Evolutionary conservation across 1,284 basidiomycete genomes (phyloP), one percentile per base, ranked within the genome.

Genomic region (Megacollybia platyphylla): DNA sequence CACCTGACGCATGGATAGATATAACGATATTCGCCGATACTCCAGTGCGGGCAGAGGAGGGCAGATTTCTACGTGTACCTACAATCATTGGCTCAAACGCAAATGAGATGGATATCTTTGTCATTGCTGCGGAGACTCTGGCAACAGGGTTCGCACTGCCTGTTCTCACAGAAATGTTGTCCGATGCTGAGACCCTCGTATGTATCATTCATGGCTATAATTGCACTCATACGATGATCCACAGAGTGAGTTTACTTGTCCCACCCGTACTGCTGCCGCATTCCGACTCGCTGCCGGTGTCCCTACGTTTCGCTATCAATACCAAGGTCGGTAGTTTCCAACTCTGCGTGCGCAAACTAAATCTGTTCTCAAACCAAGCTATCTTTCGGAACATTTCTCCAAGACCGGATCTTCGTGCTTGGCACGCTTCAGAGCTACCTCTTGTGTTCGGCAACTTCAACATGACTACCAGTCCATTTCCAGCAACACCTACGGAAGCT

Each of bases 261-360:
- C 50, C 6, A 49, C 54, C 24, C 46, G 52, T 15, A 37, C 45
- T 2, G 48, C 56, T 11, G 52, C 56, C 5, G 40, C 45, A 0
- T 46, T 49, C 29, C 51, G 59, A 18, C 18, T 51, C 4, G 45
- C 48, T 27, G 54, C 52, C 13, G 51, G 53, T 36, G 55, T 60
- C 9, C 51, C 52, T 7, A 57, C 57, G 1, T 62, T 58, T 55
- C 44, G 60, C 11, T 62, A 62, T 43, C 53, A 57, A 41, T 60
- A 60, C 40, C 54, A 60, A 54, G 59, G 59, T 58, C 48, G n/a
- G 42, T 13, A 24, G 5, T 24, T 2, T 24, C 20, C 4, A 24
- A 24, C 15, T 31, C 15, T 8, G n/a, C 15, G 11, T 8, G n/a
- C 15, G 11, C 9, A 11, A 32, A 42, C 2, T 27, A 10, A n/a